Evolutionary conservation across 768 basidiomycete genomes (phyloP).

Genomic region (Tricholoma sp.): DNA sequence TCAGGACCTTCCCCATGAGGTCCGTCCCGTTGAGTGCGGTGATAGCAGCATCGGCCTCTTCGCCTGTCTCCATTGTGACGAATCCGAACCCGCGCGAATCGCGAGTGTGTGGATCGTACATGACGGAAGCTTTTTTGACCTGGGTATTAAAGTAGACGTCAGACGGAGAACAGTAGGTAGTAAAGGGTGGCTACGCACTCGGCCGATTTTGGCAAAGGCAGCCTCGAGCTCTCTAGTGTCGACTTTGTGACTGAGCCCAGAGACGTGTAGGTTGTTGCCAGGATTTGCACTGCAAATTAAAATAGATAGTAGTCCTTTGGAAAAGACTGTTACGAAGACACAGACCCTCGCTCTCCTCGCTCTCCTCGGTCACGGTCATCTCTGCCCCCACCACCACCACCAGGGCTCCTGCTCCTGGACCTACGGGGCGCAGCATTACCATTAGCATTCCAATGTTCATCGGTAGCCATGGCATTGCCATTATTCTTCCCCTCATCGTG

Average conservation of each 20-base stretch:
- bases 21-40: conserved; percentile 80
- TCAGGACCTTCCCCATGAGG: conserved; percentile 81
- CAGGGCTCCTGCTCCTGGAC: conserved; percentile 76
- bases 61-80: conserved; percentile 63
- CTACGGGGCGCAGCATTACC: conserved; percentile 44
- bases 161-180: background rate
- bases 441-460: conserved; percentile 52
- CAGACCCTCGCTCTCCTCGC: conserved; percentile 49
- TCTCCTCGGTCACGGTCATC: conserved; percentile 35
- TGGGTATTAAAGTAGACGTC: conserved; percentile 22
- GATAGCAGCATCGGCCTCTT: conserved; percentile 91
- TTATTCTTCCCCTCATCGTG: conserved; percentile 38
- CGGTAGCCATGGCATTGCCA: conserved; percentile 41
- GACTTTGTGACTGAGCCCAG: conserved; percentile 49
- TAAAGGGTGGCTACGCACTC: conserved; percentile 43
- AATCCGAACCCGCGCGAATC: conserved; percentile 77
- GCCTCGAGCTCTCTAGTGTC: conserved; percentile 87
- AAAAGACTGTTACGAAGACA: conserved; percentile 15
- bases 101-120: conserved; percentile 68
- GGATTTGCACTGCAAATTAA: conserved; percentile 58
- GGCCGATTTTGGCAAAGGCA: conserved; percentile 83
- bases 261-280: conserved; percentile 63
- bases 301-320: too few relatives aligned
- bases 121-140: conserved; percentile 70
- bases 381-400: conserved; percentile 35